Evolutionary conservation across 139 green algal species (phyloP).

Genomic region (Tetraselmis chui): DNA sequence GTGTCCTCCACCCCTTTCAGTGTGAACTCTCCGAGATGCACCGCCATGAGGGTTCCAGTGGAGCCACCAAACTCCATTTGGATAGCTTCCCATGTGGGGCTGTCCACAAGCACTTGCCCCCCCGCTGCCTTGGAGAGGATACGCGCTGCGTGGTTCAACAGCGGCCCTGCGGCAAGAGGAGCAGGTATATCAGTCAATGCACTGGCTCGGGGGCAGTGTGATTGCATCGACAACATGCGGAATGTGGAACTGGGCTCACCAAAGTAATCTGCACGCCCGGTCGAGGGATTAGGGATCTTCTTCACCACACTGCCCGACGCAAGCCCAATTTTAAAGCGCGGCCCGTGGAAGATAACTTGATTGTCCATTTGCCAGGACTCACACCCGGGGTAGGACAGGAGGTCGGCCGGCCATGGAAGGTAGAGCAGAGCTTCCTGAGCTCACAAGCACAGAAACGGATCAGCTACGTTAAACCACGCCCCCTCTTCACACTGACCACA

Average conservation of each 20-base stretch:
- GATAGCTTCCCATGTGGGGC: neutral
- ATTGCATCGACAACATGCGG: no score
- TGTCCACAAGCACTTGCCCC: neutral
- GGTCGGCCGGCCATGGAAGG: neutral
- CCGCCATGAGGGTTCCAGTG: no score
- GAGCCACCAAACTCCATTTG: no score
- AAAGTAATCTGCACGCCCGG: neutral
- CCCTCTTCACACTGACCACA: neutral
- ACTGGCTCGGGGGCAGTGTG: no score
- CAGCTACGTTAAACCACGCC: neutral
- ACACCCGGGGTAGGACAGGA: neutral
- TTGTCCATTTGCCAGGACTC: neutral
- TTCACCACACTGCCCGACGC: neutral
- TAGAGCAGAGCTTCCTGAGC: neutral
- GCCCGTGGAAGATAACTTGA: neutral
- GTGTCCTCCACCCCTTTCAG: no score
- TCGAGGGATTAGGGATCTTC: neutral
- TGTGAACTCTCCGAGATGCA: no score
- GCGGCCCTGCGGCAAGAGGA: neutral
- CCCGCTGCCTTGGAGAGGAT: neutral
- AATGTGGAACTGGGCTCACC: no score
- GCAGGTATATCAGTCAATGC: no score
- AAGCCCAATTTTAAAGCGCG: neutral
- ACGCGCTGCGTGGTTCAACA: neutral
- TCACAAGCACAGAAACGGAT: neutral